Conservation (phyloP, 768 basidiomycete genomes). For the Termitomyces sp. region DNA sequence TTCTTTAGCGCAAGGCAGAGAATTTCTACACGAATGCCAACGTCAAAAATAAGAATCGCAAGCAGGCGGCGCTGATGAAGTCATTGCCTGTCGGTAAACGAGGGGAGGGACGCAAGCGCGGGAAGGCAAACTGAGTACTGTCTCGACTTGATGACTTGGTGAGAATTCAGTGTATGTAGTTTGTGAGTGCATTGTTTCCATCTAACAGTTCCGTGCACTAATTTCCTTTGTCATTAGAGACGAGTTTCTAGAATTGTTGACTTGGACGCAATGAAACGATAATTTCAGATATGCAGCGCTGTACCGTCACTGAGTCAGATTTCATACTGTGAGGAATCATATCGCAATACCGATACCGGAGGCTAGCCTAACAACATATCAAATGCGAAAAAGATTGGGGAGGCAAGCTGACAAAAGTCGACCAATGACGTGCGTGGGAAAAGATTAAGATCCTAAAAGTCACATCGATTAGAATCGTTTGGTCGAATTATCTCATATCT, state of each 20-base stretch:
- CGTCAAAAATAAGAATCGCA: constrained; percentile 84
- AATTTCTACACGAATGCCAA: constrained; percentile 88
- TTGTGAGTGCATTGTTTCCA: constrained; percentile 1
- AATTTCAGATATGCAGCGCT: not conserved
- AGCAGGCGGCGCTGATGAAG: constrained; percentile 58
- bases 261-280: constrained; percentile 2
- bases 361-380: not conserved
- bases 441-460: constrained; percentile 35
- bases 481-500: constrained; percentile 17
- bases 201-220: not conserved
- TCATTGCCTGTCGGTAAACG: constrained; percentile 52
- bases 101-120: constrained; percentile 35
- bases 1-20: constrained; percentile 70
- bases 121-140: constrained; percentile 16
- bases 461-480: constrained; percentile 31
- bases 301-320: not conserved
- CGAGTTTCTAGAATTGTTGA: not conserved
- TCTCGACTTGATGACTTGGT: not conserved
- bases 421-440: constrained; percentile 33
- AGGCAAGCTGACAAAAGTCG: not conserved
- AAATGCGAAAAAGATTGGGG: not conserved
- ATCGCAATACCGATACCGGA: not conserved
- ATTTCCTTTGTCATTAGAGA: not conserved
- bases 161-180: constrained; percentile 9
- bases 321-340: not conserved